These are phyloP conservation scores for Endoconidiophora laricicola DNA, from an alignment of 2,329 filamentous ascomycete species.

Conservation along the genomic window DNA sequence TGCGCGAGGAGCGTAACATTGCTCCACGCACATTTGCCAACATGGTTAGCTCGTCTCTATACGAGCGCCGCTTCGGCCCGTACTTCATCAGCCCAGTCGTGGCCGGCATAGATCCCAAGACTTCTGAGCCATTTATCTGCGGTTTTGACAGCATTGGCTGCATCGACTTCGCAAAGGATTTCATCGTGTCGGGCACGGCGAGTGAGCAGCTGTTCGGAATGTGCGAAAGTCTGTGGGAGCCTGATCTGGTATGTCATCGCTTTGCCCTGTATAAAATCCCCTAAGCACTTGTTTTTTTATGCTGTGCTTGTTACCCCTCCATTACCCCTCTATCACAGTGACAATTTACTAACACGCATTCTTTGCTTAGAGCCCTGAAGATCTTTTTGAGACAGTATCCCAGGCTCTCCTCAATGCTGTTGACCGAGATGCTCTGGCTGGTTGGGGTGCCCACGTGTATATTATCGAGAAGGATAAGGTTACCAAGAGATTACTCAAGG, in stretches of 20 bases:
- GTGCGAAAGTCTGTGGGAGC: slow-evolving; percentile 95
- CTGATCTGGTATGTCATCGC: slow-evolving; percentile 58
- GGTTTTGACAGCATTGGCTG: slow-evolving; percentile 98
- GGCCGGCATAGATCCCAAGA: slow-evolving; percentile 87
- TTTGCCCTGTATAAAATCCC: slow-evolving; percentile 1
- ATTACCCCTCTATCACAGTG: background rate
- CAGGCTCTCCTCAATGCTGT: slow-evolving; percentile 91
- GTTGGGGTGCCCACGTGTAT: slow-evolving; percentile 97
- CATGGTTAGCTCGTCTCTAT: slow-evolving; percentile 76
- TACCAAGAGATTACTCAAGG: slow-evolving; percentile 95
- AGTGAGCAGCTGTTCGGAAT: slow-evolving; percentile 97
- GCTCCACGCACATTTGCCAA: slow-evolving; percentile 91
- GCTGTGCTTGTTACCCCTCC: background rate
- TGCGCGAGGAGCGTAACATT: slow-evolving; percentile 95
- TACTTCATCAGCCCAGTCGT: slow-evolving; percentile 94
- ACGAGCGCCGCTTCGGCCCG: slow-evolving; percentile 89
- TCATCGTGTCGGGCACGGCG: slow-evolving; percentile 92
- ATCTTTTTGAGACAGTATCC: slow-evolving; percentile 95
- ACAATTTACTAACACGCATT: background rate
- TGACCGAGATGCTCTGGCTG: slow-evolving; percentile 88
- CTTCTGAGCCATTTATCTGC: slow-evolving; percentile 91
- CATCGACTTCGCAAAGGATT: slow-evolving; percentile 99
- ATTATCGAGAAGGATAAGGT: slow-evolving; percentile 99
- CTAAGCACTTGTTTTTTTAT: background rate
- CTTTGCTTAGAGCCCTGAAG: slow-evolving; percentile 55